These are phyloP conservation scores for Nemania serpens DNA, from an alignment of 2,329 filamentous ascomycete genomes.

Conservation along the genomic window DNA sequence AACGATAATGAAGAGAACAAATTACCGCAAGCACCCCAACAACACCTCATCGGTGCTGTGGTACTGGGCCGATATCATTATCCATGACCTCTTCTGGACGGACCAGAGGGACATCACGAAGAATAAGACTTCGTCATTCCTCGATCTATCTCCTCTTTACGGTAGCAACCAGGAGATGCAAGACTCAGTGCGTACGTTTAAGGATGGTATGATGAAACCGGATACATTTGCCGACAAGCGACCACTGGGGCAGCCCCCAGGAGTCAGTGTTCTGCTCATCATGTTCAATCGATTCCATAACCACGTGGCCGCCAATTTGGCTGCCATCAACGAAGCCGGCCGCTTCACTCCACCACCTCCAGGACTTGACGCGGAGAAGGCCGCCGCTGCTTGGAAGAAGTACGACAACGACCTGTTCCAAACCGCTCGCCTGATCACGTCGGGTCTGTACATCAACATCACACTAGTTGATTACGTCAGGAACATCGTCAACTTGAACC, in stretches of 20 bases:
- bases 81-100: conserved; percentile 76
- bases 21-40: conserved; percentile 66
- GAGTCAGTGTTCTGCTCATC: conserved; percentile 71
- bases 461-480: conserved; percentile 78
- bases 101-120: conserved; percentile 62
- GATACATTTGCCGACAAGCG: conserved; percentile 75
- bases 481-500: conserved; percentile 75
- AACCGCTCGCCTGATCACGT: conserved; percentile 74
- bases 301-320: conserved; percentile 77
- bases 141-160: conserved; percentile 74
- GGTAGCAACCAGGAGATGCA: conserved; percentile 71
- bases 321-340: conserved; percentile 82
- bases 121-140: conserved; percentile 66
- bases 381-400: conserved; percentile 63
- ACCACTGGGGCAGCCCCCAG: conserved; percentile 71
- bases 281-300: conserved; percentile 91
- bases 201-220: conserved; percentile 72
- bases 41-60: conserved; percentile 74
- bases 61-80: conserved; percentile 75
- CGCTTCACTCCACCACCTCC: conserved; percentile 71
- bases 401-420: conserved; percentile 81
- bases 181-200: conserved; percentile 69
- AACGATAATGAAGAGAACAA: conserved; percentile 59
- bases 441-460: conserved; percentile 78
- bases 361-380: conserved; percentile 54